These are phyloP conservation scores for Auxenochlorella pyrenoidosa DNA, from an alignment of 139 green algal species.

Conservation along the genomic window DNA sequence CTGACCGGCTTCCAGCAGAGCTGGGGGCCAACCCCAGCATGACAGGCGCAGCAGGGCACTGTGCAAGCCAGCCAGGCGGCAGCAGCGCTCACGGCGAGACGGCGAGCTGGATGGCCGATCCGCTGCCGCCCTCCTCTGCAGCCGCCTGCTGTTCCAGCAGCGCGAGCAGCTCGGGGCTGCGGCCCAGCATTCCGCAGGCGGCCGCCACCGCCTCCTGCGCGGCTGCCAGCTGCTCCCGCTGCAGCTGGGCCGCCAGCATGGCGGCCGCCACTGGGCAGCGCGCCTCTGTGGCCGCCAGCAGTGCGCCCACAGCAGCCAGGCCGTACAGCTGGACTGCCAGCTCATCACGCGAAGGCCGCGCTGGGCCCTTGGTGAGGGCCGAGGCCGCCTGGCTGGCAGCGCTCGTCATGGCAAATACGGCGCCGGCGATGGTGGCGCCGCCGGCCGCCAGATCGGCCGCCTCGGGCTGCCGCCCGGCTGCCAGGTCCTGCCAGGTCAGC, in stretches of 20 bases:
- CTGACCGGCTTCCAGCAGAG: too few species aligned
- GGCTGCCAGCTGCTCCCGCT: neutral
- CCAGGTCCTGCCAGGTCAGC: constrained; percentile 24
- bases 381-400: neutral
- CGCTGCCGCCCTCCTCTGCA: neutral
- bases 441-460: neutral
- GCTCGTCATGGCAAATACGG: neutral
- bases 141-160: neutral
- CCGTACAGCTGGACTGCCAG: constrained; percentile 20
- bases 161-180: constrained; percentile 12
- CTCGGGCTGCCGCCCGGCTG: neutral
- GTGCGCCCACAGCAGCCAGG: constrained; percentile 1
- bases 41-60: neutral
- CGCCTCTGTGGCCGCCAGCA: neutral
- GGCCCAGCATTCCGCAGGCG: constrained; percentile 7
- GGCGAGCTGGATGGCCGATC: neutral
- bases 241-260: constrained; percentile 1
- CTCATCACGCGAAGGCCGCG: neutral
- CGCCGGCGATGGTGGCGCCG: neutral
- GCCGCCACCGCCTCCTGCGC: neutral
- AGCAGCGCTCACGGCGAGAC: neutral
- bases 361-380: neutral
- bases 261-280: neutral
- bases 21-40: too few species aligned
- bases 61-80: neutral